Evolutionary conservation across 116 monocot species (phyloP).

Genomic region (Zostera marina): DNA sequence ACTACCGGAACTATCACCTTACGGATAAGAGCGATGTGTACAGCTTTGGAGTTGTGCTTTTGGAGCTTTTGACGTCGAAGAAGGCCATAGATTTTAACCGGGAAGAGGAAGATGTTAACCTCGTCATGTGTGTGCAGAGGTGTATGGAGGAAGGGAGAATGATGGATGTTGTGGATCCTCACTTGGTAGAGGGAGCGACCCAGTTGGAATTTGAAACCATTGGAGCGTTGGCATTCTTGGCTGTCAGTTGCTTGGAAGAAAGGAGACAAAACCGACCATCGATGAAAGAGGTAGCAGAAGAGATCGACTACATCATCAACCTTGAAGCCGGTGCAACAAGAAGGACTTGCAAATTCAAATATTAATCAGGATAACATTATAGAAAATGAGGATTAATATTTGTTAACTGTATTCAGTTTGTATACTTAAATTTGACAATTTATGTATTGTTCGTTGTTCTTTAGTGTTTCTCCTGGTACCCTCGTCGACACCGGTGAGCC

Average conservation of each 20-base stretch:
- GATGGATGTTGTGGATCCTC: conserved; percentile 59
- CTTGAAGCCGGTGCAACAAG: conserved; percentile 31
- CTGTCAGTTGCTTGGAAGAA: conserved; percentile 78
- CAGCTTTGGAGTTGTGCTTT: conserved; percentile 77
- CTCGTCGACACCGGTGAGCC: too few relatives aligned
- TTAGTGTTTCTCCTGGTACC: too few relatives aligned
- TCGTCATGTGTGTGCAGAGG: conserved; percentile 53
- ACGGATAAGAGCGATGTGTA: conserved; percentile 95
- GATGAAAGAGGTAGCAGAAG: conserved; percentile 81
- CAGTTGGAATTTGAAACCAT: conserved; percentile 66
- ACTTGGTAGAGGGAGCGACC: conserved; percentile 27
- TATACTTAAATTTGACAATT: too few relatives aligned
- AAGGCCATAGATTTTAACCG: conserved; percentile 71
- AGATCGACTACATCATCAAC: conserved; percentile 79
- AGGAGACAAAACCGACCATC: conserved; percentile 68
- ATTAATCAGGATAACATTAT: too few relatives aligned
- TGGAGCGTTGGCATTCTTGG: conserved; percentile 68
- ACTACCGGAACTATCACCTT: conserved; percentile 86
- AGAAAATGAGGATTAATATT: too few relatives aligned
- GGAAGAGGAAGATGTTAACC: conserved; percentile 59
- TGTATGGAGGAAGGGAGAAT: conserved; percentile 49
- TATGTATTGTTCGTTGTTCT: too few relatives aligned
- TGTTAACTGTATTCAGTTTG: too few relatives aligned
- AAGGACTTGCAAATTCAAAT: too few relatives aligned
- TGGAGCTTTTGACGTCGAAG: conserved; percentile 72